These are phyloP conservation scores for Salix caprea DNA, from an alignment of 345 rosid genomes.

Conservation along the genomic window DNA sequence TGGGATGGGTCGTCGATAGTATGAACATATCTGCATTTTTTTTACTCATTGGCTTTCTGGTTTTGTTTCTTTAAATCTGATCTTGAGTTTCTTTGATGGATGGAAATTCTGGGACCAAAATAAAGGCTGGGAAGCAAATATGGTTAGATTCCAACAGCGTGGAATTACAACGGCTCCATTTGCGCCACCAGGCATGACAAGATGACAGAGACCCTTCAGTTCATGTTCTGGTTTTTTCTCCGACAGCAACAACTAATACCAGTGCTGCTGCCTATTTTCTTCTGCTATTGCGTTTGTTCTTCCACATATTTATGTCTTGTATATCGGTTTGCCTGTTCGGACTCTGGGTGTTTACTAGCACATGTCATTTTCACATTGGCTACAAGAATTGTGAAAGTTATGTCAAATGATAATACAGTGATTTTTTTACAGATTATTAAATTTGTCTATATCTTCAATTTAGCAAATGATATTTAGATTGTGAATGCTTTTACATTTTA, in stretches of 20 bases:
- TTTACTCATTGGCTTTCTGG: background rate
- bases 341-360: too few relatives aligned
- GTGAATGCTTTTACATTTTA: too few relatives aligned
- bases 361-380: too few relatives aligned
- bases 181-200: slow-evolving; percentile 28
- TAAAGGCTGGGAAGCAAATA: slow-evolving; percentile 46
- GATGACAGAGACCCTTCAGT: slow-evolving; percentile 5
- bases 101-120: background rate
- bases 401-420: too few relatives aligned
- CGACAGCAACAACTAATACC: background rate
- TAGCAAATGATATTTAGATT: too few relatives aligned
- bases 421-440: too few relatives aligned
- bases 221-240: background rate
- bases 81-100: background rate
- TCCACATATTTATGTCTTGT: too few relatives aligned
- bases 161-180: slow-evolving; percentile 33
- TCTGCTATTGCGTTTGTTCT: too few relatives aligned
- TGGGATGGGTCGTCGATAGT: accelerated
- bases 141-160: slow-evolving; percentile 31
- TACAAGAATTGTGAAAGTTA: too few relatives aligned
- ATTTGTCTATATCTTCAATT: too few relatives aligned
- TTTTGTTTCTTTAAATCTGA: background rate
- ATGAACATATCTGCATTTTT: background rate
- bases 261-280: background rate
- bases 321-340: too few relatives aligned